Base-by-base conservation (phyloP, 306 rosid genomes). In the Heteromeles arbutifolia region DNA sequence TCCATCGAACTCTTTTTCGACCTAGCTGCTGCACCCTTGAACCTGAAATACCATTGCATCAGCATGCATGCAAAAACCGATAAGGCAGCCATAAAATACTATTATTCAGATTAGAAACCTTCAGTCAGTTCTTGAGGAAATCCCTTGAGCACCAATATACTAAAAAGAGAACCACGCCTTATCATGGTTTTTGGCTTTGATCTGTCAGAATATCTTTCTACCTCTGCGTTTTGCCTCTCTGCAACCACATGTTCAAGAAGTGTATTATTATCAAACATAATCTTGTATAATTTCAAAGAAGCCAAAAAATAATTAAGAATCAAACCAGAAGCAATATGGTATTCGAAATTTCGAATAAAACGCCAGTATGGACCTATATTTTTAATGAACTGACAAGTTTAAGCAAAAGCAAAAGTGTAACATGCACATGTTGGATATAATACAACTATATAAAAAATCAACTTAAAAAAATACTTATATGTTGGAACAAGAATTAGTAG, bases 71-170 rank as follows among this genome's bases (percentile, higher is more conserved):
- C 41, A 31, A 61, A 77, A 72, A 39, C 50, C 19, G 15, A 14
- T 4, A 48, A 15, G 53, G 5, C 7, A 48, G 17, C 37, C 19
- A 48, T 48, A 77, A 31, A 72, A 29, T 58, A 50, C 39, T 58
- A 44, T 13, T 17, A 57, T 79, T 80, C 63, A 52, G 72, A 69
- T n/a, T 67, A 56, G 84, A 57, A 77, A 91, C 92, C 97, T 80
- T 62, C 79, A 72, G 83, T 82, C 75, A 91, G 78, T 80, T 91
- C 97, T 70, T 59, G 58, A 39, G 92, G 87, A 81, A 89, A 89
- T 19, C 37, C 74, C 10, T 76, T 76, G 59, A 70, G 81, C 72
- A 22, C 76, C 77, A 89, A 80, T 82, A 86, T 80, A 70, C 89
- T 91, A 32, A 88, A 73, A 37, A 89, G 83, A 52, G 92, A 80